Conservation (phyloP, 2,329 filamentous ascomycete species). For the Boeremia lycopersici region DNA sequence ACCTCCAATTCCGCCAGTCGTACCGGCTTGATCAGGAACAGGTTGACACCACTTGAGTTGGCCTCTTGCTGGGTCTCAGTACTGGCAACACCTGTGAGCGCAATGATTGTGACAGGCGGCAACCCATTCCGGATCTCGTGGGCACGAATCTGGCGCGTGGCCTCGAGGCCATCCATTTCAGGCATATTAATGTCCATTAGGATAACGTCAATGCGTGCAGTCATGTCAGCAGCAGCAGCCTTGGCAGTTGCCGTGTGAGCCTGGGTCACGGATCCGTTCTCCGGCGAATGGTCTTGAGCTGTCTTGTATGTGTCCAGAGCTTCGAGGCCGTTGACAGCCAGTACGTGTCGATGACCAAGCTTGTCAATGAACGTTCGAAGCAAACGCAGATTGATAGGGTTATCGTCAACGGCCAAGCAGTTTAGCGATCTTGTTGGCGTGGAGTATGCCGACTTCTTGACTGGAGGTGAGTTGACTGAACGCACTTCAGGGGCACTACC, state of each 20-base stretch:
- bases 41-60: constrained; percentile 59
- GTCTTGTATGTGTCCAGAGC: constrained; percentile 42
- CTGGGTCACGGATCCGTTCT: constrained; percentile 3
- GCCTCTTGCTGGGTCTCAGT: constrained; percentile 58
- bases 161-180: constrained; percentile 49
- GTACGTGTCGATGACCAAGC: constrained; percentile 39
- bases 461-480: constrained; percentile 21
- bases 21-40: constrained; percentile 62
- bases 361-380: constrained; percentile 46
- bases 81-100: constrained; percentile 60
- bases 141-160: constrained; percentile 49
- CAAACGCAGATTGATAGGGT: constrained; percentile 48
- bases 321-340: constrained; percentile 46
- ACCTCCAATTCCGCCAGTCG: constrained; percentile 52
- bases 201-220: constrained; percentile 36
- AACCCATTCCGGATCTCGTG: constrained; percentile 54
- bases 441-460: constrained; percentile 25
- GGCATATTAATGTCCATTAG: constrained; percentile 49
- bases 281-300: constrained; percentile 11
- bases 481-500: constrained; percentile 42
- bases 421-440: constrained; percentile 30
- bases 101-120: constrained; percentile 56
- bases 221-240: constrained; percentile 3
- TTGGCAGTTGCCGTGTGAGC: constrained; percentile 7
- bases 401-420: constrained; percentile 49